Percentiles rank a stretch among this genome's conserved stretches.
Conservation (phyloP, 1,284 basidiomycete genomes). For the Boletus smithii region DNA sequence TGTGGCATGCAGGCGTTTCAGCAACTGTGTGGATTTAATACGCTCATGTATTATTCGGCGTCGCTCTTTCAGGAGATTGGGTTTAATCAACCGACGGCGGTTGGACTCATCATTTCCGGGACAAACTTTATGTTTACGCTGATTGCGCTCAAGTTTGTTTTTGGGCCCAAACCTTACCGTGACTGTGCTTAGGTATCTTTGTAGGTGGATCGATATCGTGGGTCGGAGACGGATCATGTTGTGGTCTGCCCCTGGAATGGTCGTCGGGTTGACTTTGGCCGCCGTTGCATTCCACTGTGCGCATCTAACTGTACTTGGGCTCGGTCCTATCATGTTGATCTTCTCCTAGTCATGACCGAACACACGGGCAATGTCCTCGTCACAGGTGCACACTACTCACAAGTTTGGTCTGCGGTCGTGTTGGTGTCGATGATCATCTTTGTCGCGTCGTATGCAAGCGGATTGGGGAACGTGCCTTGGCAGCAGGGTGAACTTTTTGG, state of each 20-base stretch:
- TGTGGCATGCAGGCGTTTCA: conserved; percentile 82
- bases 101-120: conserved; percentile 73
- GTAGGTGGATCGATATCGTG: conserved; percentile 69
- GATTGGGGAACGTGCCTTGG: conserved; percentile 79
- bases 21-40: conserved; percentile 77
- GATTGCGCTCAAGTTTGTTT: conserved; percentile 58
- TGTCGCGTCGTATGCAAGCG: conserved; percentile 79
- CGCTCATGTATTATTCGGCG: conserved; percentile 74
- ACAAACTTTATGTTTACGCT: conserved; percentile 84
- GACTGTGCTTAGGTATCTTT: not conserved
- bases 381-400: conserved; percentile 61
- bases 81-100: conserved; percentile 77
- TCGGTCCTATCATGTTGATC: not conserved
- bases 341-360: conserved; percentile 57
- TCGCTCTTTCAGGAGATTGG: conserved; percentile 80
- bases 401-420: conserved; percentile 66
- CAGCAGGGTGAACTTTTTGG: conserved; percentile 83
- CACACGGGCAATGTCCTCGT: conserved; percentile 66
- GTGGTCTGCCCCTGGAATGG: conserved; percentile 75
- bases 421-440: conserved; percentile 78
- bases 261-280: conserved; percentile 66
- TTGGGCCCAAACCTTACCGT: not conserved
- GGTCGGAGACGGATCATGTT: conserved; percentile 78
- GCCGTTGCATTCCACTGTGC: conserved; percentile 74
- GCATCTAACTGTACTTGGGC: conserved; percentile 24